Evolutionary conservation across 495 filamentous ascomycete genomes (phyloP), one percentile per base, ranked within the genome.

Genomic region (Penicillium cinerascens): DNA sequence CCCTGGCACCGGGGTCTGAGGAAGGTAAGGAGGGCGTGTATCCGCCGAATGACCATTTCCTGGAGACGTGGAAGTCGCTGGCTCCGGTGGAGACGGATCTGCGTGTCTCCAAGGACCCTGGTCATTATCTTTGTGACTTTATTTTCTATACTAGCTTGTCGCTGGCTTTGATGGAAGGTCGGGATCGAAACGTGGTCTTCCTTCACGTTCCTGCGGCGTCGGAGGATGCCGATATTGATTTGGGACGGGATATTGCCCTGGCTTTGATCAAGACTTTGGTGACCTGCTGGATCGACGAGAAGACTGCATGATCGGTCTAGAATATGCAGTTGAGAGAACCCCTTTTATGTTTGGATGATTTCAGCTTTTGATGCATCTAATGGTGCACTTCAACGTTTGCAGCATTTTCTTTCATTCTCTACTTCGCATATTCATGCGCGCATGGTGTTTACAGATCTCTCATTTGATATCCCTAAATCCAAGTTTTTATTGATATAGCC

Each of bases 81-180:
- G 62, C 58, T 0, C 64, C 66, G 9, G 50, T 54, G 16, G 71
- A 73, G 13, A 57, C 77, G 21, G 84, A 88, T 55, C 60, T 89
- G 1, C 75, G 82, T 6, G 70, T 86, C 11, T 89, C 86, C 5
- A 81, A 85, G 39, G 86, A 95, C 61, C 86, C 90, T 0, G 90
- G 91, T 0, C 84, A 81, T 40, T 96, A 87, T 61, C 73, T 92
- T 15, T 96, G 91, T 65, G 91, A 92, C 58, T 96, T 91, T 63
- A 91, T 87, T 43, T 93, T 88, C 68, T 95, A 84, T 70, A 85
- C 85, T 6, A 88, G 82, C 54, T 59, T 96, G 64, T 78, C 84
- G 17, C 65, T 71, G 51, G 69, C 82, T 17, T 66, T 72, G 43
- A 77, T 74, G 66, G 69, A 72, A 5, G 73, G 74, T 18, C 63